Base-by-base conservation (phyloP, 2,329 filamentous ascomycete species). In the Cryphonectria naterciae region DNA sequence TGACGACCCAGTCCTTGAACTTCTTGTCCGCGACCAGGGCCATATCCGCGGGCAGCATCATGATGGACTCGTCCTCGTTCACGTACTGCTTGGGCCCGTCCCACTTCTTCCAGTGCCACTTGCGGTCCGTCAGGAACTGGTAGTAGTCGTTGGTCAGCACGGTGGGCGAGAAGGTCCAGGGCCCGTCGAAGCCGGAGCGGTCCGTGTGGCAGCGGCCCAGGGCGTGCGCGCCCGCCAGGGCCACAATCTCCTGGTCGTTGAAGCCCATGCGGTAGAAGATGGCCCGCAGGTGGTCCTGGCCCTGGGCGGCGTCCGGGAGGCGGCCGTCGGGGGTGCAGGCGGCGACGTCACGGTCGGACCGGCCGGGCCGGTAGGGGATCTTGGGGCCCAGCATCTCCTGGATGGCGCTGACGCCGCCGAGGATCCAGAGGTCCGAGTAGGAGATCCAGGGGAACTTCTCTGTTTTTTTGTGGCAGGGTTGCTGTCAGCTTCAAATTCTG, bases 201-300 rank as follows among this genome's bases (percentile, higher is more conserved):
- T 96, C 92, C 11, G 90, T 86, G 87, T 98, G 96, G 85, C 93
- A 97, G 75, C 95, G 93, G 74, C 95, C 95, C 52, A 97, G 88
- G 68, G 93, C 92, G 84, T 97, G 94, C 65, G 92, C 94, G 76
- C 94, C 94, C 35, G 87, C 87, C 68, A 98, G 88, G 41, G 95
- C 96, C 62, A 98, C 95, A 79, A 98, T 98, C 83, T 98, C 95
- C 78, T 93, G 93, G 84, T 99, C 95, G 82, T 96, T 92, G 88
- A 98, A 98, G 76, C 95, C 95, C 95, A 98, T 98, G 80, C 95
- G 94, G 82, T 91, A 89, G 84, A 98, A 99, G 85, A 98, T 95
- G 84, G 89, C 89, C 78, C 96, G 92, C 77, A 98, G 88, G 84
- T 98, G 95, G 79, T 90, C 88, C 73, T 90, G 85, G 73, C 88